These are phyloP conservation scores for Penicillium riverlandense DNA, from an alignment of 495 filamentous ascomycete genomes.

Conservation along the genomic window DNA sequence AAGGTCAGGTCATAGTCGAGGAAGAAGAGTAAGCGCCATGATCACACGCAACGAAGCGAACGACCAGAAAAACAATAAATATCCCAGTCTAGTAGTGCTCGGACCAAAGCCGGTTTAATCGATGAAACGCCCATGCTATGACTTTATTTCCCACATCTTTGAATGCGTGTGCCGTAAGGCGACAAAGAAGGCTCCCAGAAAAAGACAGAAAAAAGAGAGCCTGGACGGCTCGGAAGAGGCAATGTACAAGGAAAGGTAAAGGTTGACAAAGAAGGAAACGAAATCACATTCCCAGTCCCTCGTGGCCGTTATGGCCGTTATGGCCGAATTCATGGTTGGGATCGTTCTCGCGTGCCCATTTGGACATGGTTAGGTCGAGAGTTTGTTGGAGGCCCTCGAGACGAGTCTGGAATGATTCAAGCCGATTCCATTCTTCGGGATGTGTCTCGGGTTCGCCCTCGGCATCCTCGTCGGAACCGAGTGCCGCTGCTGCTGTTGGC, in stretches of 20 bases:
- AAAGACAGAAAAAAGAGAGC: neutral
- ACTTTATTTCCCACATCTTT: constrained; percentile 8
- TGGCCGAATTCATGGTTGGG: constrained; percentile 15
- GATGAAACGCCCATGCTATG: constrained; percentile 19
- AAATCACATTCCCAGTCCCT: constrained; percentile 18
- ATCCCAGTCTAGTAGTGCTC: too few species aligned
- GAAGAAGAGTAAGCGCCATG: too few species aligned
- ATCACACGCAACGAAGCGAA: too few species aligned
- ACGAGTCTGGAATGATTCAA: constrained; percentile 17
- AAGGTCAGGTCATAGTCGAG: too few species aligned
- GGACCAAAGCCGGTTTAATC: too few species aligned
- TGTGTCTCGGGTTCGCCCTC: constrained; percentile 6
- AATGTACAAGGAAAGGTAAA: neutral
- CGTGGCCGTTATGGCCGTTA: constrained; percentile 6
- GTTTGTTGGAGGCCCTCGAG: constrained; percentile 10
- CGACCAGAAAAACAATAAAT: too few species aligned
- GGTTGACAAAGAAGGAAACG: neutral
- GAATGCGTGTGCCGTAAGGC: constrained; percentile 2
- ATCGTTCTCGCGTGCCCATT: constrained; percentile 17
- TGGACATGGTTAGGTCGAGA: constrained; percentile 17
- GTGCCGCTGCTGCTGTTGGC: neutral
- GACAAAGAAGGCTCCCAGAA: neutral
- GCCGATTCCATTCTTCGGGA: constrained; percentile 10
- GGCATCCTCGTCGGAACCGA: constrained; percentile 2
- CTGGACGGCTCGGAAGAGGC: neutral